Evolutionary conservation across 2,329 filamentous ascomycete genomes (phyloP).

Genomic region (Aureobasidium sp.): DNA sequence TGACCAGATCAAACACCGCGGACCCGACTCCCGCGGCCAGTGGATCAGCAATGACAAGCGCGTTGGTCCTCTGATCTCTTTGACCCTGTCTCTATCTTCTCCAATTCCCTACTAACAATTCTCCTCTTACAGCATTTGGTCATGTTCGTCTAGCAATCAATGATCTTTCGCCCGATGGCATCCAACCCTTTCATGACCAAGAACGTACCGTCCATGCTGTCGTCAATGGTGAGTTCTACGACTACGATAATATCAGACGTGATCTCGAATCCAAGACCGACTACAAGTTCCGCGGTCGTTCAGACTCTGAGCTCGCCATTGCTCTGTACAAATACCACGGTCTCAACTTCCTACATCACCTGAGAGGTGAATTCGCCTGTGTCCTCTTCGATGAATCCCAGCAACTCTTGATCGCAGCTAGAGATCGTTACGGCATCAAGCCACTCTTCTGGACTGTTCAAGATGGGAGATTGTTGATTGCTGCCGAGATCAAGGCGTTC

Average conservation of each 20-base stretch:
- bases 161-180: slow-evolving; percentile 53
- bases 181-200: slow-evolving; percentile 48
- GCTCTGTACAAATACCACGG: slow-evolving; percentile 60
- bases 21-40: slow-evolving; percentile 50
- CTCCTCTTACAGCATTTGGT: slow-evolving; percentile 42
- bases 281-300: slow-evolving; percentile 52
- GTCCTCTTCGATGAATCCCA: slow-evolving; percentile 55
- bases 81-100: slow-evolving; percentile 18
- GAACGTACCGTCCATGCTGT: slow-evolving; percentile 56
- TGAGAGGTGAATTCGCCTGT: slow-evolving; percentile 63
- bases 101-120: slow-evolving; percentile 22
- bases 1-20: slow-evolving; percentile 48
- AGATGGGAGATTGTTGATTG: slow-evolving; percentile 48
- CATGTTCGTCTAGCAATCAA: slow-evolving; percentile 61
- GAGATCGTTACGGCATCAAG: slow-evolving; percentile 66
- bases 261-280: slow-evolving; percentile 37
- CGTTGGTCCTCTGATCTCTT: slow-evolving; percentile 40
- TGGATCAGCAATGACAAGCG: slow-evolving; percentile 52
- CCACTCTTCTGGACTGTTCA: slow-evolving; percentile 59
- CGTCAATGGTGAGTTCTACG: slow-evolving; percentile 69
- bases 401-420: slow-evolving; percentile 50
- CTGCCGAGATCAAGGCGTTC: slow-evolving; percentile 62
- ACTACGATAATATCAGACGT: slow-evolving; percentile 51
- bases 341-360: slow-evolving; percentile 47
- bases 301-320: slow-evolving; percentile 60